Evolutionary conservation across 805 yeast species (phyloP), one percentile per base, ranked within the genome.

Genomic region (Lipomyces spencermartinsiae): DNA sequence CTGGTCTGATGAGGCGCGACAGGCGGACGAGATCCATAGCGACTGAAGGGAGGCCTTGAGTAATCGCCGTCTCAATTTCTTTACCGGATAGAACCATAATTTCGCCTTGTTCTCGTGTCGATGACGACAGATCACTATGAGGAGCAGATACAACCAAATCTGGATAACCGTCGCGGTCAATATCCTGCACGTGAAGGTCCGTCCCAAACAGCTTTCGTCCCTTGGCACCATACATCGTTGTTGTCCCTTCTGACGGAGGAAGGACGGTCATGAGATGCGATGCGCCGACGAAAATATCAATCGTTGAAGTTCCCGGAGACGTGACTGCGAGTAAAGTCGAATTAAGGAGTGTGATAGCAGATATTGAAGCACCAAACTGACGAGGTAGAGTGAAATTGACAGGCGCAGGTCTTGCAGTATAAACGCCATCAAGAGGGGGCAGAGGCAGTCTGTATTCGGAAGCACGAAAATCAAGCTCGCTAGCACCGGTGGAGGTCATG

Each of bases 271-370:
- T 7, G 12, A 67, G 34, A 31, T 33, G 62, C 22, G 39, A 63
- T 54, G 69, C 2, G 71, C 67, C 34, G 74, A 71, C 14, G 73
- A 71, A 67, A 77, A 85, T 6, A 59, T 81, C 80, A 0, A 88
- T 60, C 0, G 73, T 68, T 3, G 87, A 85, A 0, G 74, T 54
- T 0, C 91, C 90, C 0, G 91, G 90, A 62, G 84, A 82, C 0
- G 86, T 75, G 3, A 86, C 80, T 0, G 83, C 80, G 7, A 87
- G 74, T 60, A 80, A 79, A 9, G 82, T 79, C 1, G 73, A 46
- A 4, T 75, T 79, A 5, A 74, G 65, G 0, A 79, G 22, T 0
- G 66, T 73, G 68, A 81, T 77, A 1, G 71, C 71, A 0, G 78
- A 76, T 55, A 85, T 68, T 1, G 78, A 71, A 0, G 79, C 73